Evolutionary conservation across 75 land plant species (phyloP).

Genomic region (Ceratopteris richardii): DNA sequence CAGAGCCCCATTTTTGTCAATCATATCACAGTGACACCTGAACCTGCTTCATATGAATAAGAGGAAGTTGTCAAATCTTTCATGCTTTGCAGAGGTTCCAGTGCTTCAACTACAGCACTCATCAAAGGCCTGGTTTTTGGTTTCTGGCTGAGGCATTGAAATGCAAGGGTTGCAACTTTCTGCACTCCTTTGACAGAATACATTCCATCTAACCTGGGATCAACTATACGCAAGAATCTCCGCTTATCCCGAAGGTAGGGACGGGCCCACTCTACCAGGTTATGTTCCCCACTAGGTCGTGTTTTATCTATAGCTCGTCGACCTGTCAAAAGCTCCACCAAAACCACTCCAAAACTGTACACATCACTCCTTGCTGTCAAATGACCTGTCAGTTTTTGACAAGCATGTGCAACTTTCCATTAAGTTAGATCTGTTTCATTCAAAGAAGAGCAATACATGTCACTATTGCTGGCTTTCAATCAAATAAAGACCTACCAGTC

Average conservation of each 20-base stretch:
- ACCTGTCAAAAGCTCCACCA: too few species aligned
- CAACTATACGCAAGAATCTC: conserved; percentile 39
- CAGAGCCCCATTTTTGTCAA: too few species aligned
- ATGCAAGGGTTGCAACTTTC: conserved; percentile 27
- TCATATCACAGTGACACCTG: too few species aligned
- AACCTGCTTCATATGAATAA: too few species aligned
- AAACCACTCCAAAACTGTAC: conserved; percentile 41
- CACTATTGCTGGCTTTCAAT: neutral
- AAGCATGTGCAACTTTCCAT: neutral
- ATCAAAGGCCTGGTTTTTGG: conserved; percentile 46
- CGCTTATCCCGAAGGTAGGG: conserved; percentile 31
- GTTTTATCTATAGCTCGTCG: conserved; percentile 30
- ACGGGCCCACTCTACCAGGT: conserved; percentile 47
- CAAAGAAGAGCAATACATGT: neutral
- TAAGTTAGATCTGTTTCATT: neutral
- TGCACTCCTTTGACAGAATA: conserved; percentile 36
- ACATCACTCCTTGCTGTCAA: conserved; percentile 8
- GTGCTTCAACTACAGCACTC: conserved; percentile 34
- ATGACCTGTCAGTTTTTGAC: neutral
- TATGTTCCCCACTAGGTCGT: conserved; percentile 36
- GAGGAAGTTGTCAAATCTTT: neutral
- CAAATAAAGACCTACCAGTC: conserved; percentile 52
- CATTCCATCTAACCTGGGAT: conserved; percentile 28
- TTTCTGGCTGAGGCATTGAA: conserved; percentile 33
- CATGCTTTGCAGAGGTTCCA: conserved; percentile 38